A percentile compares a stretch with the other conserved stretches of the same genome.
These are phyloP conservation scores for Proliferodiscus dingleyae DNA, from an alignment of 2,329 filamentous ascomycete genomes.

Conservation along the genomic window DNA sequence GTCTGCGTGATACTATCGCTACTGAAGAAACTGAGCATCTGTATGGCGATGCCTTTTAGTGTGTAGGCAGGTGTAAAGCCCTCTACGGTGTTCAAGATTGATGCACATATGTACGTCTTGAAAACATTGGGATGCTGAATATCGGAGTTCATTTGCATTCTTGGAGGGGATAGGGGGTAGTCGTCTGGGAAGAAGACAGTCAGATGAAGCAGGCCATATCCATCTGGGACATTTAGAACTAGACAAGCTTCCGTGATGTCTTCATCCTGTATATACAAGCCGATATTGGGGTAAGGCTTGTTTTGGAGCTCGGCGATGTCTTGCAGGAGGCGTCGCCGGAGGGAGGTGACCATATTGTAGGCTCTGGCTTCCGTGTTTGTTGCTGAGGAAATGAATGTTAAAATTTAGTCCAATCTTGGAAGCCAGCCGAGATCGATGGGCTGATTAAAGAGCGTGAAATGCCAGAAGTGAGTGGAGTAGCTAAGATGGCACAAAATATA, in stretches of 20 bases:
- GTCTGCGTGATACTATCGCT: constrained; percentile 42
- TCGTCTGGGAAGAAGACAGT: constrained; percentile 33
- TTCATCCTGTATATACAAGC: constrained; percentile 35
- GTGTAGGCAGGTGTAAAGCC: constrained; percentile 48
- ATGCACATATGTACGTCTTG: constrained; percentile 41
- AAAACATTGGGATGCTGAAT: constrained; percentile 44
- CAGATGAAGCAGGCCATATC: constrained; percentile 39
- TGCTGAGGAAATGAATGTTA: too few relatives aligned
- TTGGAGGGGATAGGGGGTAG: constrained; percentile 39
- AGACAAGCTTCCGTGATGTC: constrained; percentile 38
- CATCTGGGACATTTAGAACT: constrained; percentile 36
- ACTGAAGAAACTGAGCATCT: constrained; percentile 47
- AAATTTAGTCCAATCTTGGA: too few relatives aligned
- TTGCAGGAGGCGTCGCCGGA: constrained; percentile 32
- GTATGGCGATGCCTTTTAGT: constrained; percentile 44
- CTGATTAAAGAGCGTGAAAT: too few relatives aligned
- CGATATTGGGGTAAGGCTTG: constrained; percentile 43
- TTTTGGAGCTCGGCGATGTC: constrained; percentile 43
- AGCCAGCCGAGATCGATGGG: too few relatives aligned
- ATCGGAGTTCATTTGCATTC: constrained; percentile 36
- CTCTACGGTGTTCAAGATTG: constrained; percentile 38
- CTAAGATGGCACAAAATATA: too few relatives aligned
- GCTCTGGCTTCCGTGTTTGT: too few relatives aligned
- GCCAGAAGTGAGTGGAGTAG: too few relatives aligned
- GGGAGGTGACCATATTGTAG: constrained; percentile 4